These are phyloP conservation scores for Deuterostichococcus epilithicus DNA, from an alignment of 139 green algal species.

Conservation along the genomic window DNA sequence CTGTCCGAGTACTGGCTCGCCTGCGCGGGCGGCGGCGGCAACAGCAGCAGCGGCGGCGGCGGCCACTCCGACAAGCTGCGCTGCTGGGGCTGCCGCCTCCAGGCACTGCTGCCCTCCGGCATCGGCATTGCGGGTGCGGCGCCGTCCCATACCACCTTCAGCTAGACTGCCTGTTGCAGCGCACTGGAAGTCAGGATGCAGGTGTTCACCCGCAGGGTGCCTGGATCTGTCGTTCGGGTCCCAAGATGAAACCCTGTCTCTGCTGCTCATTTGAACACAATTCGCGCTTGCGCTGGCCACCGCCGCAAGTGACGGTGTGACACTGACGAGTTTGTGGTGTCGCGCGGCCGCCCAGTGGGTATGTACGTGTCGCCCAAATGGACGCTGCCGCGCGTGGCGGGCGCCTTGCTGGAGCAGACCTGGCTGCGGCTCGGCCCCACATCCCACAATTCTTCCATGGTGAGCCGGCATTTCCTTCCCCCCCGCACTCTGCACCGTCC, in stretches of 20 bases:
- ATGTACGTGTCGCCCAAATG: constrained; percentile 50
- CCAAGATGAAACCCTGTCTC: too few species aligned
- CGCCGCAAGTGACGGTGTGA: not conserved
- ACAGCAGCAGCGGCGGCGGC: too few species aligned
- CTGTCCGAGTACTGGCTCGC: not conserved
- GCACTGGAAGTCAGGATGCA: too few species aligned
- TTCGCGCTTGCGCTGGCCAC: too few species aligned
- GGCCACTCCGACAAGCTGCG: not conserved
- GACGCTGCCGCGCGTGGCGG: constrained; percentile 48
- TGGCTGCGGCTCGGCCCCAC: constrained; percentile 18
- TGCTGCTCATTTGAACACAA: too few species aligned
- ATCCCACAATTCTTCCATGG: not conserved
- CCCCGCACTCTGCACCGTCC: too few species aligned
- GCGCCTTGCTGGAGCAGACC: constrained; percentile 32
- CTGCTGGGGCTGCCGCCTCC: not conserved
- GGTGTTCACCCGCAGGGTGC: too few species aligned
- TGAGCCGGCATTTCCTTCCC: not conserved
- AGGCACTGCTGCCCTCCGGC: not conserved
- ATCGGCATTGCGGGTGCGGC: not conserved
- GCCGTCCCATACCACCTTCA: not conserved
- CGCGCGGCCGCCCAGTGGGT: constrained; percentile 22
- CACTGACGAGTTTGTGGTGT: too few species aligned
- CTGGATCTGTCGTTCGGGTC: too few species aligned
- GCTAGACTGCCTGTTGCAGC: too few species aligned
- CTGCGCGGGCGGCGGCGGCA: not conserved